Conservation (phyloP, 1,284 basidiomycete species). For the Peniophora sp. region DNA sequence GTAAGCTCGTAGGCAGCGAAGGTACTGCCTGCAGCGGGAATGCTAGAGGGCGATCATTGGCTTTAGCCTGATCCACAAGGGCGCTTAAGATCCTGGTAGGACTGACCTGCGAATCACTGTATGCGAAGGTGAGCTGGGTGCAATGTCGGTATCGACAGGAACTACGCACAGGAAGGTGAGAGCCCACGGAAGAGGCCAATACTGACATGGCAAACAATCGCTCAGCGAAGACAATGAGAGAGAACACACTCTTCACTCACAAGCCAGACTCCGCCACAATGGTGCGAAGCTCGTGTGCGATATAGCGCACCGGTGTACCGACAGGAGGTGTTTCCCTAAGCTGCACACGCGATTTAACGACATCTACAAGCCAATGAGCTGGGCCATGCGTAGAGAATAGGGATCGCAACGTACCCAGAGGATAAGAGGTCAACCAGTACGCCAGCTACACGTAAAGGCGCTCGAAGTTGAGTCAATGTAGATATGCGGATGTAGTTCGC, state of each 20-base stretch:
- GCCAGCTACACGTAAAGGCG: constrained; percentile 44
- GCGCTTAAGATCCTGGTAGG: not conserved
- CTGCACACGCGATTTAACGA: constrained; percentile 88
- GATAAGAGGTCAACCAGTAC: constrained; percentile 94
- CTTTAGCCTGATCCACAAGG: constrained; percentile 1
- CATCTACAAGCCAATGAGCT: constrained; percentile 42
- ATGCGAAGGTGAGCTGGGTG: not conserved
- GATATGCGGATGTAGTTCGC: not conserved
- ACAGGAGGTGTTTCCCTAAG: constrained; percentile 70
- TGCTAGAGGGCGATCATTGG: constrained; percentile 37
- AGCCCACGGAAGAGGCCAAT: constrained; percentile 67
- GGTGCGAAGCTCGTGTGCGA: constrained; percentile 58
- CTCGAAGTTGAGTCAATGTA: not conserved
- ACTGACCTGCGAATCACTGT: constrained; percentile 49
- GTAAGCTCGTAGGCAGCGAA: constrained; percentile 90
- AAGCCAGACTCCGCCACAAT: constrained; percentile 72
- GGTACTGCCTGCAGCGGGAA: constrained; percentile 86
- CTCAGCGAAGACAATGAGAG: constrained; percentile 5
- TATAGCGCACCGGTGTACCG: constrained; percentile 78
- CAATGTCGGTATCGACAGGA: not conserved
- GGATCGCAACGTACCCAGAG: constrained; percentile 45
- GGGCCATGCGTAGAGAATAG: not conserved
- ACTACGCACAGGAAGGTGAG: constrained; percentile 55
- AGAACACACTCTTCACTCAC: constrained; percentile 36
- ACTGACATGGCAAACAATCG: constrained; percentile 23